Evolutionary conservation across 257 asterid species (phyloP).

Genomic region (Euphrasia confusa): DNA sequence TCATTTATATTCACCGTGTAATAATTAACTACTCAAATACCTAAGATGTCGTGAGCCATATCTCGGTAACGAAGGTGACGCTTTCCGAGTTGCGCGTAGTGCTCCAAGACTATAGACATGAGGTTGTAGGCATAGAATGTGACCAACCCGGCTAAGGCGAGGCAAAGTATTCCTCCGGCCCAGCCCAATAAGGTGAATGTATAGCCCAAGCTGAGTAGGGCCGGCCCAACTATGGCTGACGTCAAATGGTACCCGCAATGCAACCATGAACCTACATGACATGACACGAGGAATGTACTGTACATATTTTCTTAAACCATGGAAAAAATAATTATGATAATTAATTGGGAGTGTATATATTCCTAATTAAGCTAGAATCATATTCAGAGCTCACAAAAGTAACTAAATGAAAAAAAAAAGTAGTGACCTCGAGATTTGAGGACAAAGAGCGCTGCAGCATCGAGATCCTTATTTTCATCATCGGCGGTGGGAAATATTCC

Average conservation of each 20-base stretch:
- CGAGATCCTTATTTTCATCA: constrained; percentile 32
- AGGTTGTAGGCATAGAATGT: constrained; percentile 66
- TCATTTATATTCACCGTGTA: too few relatives aligned
- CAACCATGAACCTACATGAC: constrained; percentile 50
- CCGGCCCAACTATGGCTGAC: constrained; percentile 66
- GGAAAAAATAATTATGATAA: not conserved
- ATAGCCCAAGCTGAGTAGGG: constrained; percentile 55
- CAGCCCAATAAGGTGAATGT: constrained; percentile 55
- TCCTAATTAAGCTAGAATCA: too few relatives aligned
- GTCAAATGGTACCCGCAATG: constrained; percentile 74
- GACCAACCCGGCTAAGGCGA: constrained; percentile 38
- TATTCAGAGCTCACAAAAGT: too few relatives aligned
- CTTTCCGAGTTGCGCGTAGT: constrained; percentile 51
- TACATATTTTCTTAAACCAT: not conserved
- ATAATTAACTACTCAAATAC: constrained; percentile 23
- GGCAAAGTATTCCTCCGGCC: constrained; percentile 51
- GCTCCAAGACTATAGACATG: constrained; percentile 54
- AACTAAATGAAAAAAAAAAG: not conserved
- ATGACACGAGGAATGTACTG: not conserved
- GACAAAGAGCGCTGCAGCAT: constrained; percentile 57
- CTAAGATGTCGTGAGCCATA: constrained; percentile 72
- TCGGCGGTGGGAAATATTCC: constrained; percentile 20
- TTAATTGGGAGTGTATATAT: too few relatives aligned
- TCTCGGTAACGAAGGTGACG: constrained; percentile 68
- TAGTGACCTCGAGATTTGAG: constrained; percentile 55